Percentiles rank a stretch among this genome's conserved stretches.
Conservation (phyloP, 495 filamentous ascomycete genomes). For the Xylaria grammica region DNA sequence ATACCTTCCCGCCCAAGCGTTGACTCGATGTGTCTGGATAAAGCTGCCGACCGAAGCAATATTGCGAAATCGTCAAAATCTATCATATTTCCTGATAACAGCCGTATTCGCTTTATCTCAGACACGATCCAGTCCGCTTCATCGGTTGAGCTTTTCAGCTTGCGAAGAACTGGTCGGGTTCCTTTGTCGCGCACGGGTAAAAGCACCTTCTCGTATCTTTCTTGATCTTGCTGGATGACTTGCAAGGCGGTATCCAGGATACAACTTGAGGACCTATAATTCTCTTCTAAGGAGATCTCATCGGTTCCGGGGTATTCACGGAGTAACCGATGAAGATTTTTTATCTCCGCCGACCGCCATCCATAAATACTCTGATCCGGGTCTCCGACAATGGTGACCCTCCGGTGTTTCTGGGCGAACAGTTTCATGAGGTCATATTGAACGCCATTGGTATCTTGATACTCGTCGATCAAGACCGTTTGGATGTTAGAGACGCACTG, state of each 20-base stretch:
- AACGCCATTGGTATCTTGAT: constrained; percentile 94
- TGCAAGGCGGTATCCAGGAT: constrained; percentile 82
- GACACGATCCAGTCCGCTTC: constrained; percentile 90
- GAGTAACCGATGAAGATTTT: constrained; percentile 83
- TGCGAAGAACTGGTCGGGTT: constrained; percentile 82
- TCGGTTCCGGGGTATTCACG: constrained; percentile 76
- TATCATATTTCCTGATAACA: constrained; percentile 74
- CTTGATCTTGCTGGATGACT: constrained; percentile 90
- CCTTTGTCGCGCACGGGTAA: constrained; percentile 82
- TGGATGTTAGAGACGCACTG: constrained; percentile 91
- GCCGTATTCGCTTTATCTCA: constrained; percentile 75
- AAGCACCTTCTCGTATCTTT: constrained; percentile 77
- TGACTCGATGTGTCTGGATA: constrained; percentile 85
- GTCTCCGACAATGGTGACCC: constrained; percentile 94
- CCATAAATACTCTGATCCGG: constrained; percentile 99
- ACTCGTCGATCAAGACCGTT: constrained; percentile 94
- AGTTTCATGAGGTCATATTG: constrained; percentile 96
- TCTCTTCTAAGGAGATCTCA: constrained; percentile 88
- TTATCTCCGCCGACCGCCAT: constrained; percentile 94
- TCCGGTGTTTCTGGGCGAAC: constrained; percentile 71
- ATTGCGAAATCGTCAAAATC: constrained; percentile 82
- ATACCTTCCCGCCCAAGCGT: constrained; percentile 85
- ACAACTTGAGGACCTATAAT: constrained; percentile 92
- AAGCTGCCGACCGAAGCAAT: constrained; percentile 78
- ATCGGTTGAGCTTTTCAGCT: constrained; percentile 68